Base-by-base conservation (phyloP, 2,329 filamentous ascomycete genomes). In the Mollisia scopiformis region DNA sequence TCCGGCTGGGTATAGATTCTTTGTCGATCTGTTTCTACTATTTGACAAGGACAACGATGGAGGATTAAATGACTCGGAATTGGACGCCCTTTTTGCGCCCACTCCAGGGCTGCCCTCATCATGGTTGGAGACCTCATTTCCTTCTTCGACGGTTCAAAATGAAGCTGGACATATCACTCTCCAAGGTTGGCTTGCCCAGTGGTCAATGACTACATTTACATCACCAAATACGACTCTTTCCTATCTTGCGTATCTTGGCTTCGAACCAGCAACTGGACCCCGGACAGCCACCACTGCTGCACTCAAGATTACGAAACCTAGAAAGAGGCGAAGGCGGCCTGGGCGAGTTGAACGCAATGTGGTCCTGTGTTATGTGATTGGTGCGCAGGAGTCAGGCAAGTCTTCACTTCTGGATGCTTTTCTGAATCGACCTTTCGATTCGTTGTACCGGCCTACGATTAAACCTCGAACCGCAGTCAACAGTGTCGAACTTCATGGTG, bases 141-240 rank as follows among this genome's bases (percentile, higher is more conserved):
- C 95, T 1, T 93, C 91, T 0, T 96, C 92, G 25, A 97, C 95
- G 0, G 94, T 98, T 19, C 89, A 92, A 43, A 98, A 97, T 72
- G 95, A 99, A 76, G 92, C 92, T 8, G 95, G 95, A 0, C 87
- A 98, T 74, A 93, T 99, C 63, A 99, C 95, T 1, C 81, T 99
- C 3, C 95, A 99, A 75, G 95, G 95, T 1, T 99, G 95, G 95
- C 85, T 99, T 37, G 95, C 95, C 3, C 95, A 99, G 71, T 99
- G 95, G 95, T 97, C 93, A 74, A 99, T 99, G 95, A 99, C 95
- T 0, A 99, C 95, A 0, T 99, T 98, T 71, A 87, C 96, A 62
- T 93, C 96, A 59, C 94, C 95, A 13, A 96, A 95, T 73, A 97
- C 92, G 0, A 98, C 95, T 0, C 83, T 99, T 3, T 93, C 96